Base-by-base conservation (phyloP, 352 stramenopile species). In the Sclerospora graminicola region DNA sequence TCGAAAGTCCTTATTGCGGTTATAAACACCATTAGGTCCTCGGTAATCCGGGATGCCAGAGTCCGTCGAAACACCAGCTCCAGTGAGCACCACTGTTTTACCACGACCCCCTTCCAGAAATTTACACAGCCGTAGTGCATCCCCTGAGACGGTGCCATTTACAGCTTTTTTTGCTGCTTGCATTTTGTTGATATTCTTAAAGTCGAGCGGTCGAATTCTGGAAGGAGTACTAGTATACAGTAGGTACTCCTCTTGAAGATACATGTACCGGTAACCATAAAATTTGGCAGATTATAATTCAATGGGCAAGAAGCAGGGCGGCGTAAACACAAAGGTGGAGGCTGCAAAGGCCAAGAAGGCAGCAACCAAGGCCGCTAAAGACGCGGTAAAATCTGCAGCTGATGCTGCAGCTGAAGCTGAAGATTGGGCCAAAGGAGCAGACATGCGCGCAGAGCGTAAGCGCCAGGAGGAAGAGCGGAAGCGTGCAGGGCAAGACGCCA, bases 31-130 rank as follows among this genome's bases (percentile, higher is more conserved):
- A 18, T 94, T 82, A 15, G 89, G 83, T 6, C 93, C 94, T 32
- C 96, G 70, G 63, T 98, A 99, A 64, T 99, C 96, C 0, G 96
- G 94, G 63, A 98, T 98, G 8, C 95, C 95, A 15, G 80, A 97
- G 60, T 97, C 94, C 13, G 95, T 98, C 8, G 86, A 97, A 33
- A 98, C 86, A n/a, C 95, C 94, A 0, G 95, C 95, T 16, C 95
- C 95, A 0, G 92, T 98, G 27, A 98, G 59, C 41, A 90, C 82
- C 15, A 87, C 50, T 4, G 69, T 75, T 32, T 68, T 68, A 27
- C 77, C 74, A 23, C 59, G 36, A 6, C 52, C 69, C 2, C 29
- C 44, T 7, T 89, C 71, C 23, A 89, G 56, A 38, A 89, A 89
- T 18, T 50, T 55, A 8, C 63, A 58, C 28, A 88, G 54, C 32